Conservation (phyloP, 2,329 filamentous ascomycete genomes). For the Fusarium multiceps region DNA sequence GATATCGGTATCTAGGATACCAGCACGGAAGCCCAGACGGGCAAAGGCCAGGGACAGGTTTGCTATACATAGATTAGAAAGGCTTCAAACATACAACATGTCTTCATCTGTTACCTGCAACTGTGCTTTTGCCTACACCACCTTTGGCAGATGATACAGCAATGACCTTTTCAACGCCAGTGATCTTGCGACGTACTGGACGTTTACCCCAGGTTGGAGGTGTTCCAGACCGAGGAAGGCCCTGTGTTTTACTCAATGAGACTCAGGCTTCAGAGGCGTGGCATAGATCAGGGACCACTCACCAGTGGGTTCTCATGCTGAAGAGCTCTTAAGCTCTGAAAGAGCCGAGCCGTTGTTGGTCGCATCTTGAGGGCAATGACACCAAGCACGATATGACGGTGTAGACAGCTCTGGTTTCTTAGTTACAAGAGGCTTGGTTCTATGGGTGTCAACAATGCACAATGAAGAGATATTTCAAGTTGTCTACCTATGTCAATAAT, state of each 20-base stretch:
- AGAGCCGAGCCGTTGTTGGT: conserved; percentile 51
- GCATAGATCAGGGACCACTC: neutral
- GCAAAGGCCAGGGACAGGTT: conserved; percentile 92
- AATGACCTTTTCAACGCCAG: conserved; percentile 88
- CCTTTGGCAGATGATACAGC: conserved; percentile 98
- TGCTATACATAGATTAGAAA: conserved; percentile 53
- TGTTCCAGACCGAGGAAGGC: conserved; percentile 80
- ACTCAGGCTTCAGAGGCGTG: neutral
- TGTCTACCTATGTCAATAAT: neutral
- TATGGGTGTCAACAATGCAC: neutral
- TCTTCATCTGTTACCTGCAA: conserved; percentile 69
- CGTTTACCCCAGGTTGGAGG: conserved; percentile 72
- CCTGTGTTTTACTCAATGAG: conserved; percentile 61
- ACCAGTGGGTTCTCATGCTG: conserved; percentile 91
- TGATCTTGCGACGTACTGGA: conserved; percentile 82
- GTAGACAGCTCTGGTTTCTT: too few species aligned
- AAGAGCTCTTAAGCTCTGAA: conserved; percentile 48
- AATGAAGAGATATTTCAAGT: neutral
- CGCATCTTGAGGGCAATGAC: conserved; percentile 50
- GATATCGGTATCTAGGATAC: conserved; percentile 95
- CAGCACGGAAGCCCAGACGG: conserved; percentile 80
- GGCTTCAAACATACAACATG: neutral
- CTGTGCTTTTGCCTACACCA: conserved; percentile 96
- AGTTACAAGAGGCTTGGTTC: neutral
- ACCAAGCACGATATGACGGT: neutral